Percentiles rank a stretch among this genome's conserved stretches.
phyloP scores from a whole-genome alignment of 1,139 yeast species.

The Geotrichum carabidarum region DNA sequence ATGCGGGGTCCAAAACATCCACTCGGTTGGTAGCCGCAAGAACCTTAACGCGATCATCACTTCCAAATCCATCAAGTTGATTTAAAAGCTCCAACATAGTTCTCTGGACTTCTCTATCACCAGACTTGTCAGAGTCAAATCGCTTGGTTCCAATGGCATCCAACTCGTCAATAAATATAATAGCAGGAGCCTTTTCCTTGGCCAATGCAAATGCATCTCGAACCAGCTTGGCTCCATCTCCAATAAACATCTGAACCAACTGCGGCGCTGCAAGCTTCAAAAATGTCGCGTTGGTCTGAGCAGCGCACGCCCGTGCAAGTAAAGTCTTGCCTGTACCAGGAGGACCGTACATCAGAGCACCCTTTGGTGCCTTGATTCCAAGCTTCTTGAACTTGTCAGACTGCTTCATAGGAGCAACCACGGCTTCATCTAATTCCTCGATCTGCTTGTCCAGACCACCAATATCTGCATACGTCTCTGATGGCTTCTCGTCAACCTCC shows the following conservation, averaged over 20 bases:
- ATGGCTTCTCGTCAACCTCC: constrained; percentile 96
- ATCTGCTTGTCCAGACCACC: constrained; percentile 96
- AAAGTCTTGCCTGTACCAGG: constrained; percentile 99
- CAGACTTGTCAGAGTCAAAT: constrained; percentile 92
- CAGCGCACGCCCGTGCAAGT: constrained; percentile 96
- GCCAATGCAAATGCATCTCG: constrained; percentile 96
- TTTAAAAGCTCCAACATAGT: constrained; percentile 96
- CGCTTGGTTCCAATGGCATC: constrained; percentile 98
- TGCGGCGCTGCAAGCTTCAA: constrained; percentile 95
- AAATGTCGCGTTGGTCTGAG: constrained; percentile 94
- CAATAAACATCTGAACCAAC: constrained; percentile 90
- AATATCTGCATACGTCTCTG: constrained; percentile 93
- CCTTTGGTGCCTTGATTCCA: constrained; percentile 99
- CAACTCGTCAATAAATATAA: constrained; percentile 96
- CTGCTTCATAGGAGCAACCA: constrained; percentile 93
- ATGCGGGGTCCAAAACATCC: constrained; percentile 93
- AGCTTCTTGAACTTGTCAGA: constrained; percentile 97
- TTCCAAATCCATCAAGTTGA: constrained; percentile 97
- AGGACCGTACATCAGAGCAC: constrained; percentile 95
- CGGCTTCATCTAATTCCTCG: constrained; percentile 97
- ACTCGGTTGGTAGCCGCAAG: constrained; percentile 98
- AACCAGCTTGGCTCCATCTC: constrained; percentile 95
- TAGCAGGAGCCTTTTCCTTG: constrained; percentile 94
- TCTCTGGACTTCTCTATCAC: constrained; percentile 96
- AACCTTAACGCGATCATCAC: constrained; percentile 95